Evolutionary conservation across 805 yeast species (phyloP), one percentile per base, ranked within the genome.

Genomic region (Saccharomycopsis schoenii): DNA sequence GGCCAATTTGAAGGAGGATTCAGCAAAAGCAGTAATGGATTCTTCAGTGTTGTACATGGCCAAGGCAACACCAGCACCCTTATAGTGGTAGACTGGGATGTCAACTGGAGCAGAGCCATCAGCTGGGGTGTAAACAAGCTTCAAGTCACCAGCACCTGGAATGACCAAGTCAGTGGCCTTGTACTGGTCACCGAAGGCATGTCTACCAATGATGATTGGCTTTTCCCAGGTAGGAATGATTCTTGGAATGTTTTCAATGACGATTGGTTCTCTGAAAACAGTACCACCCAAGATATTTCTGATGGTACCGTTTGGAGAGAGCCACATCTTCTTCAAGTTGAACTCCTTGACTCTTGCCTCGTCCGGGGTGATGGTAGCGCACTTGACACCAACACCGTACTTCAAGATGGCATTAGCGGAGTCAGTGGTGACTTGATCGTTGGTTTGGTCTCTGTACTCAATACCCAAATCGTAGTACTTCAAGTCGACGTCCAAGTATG

Each of bases 311-410:
- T 88, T 88, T 66, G 94, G 94, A 21, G 93, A 87, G 58, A 83
- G 78, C 92, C 93, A 88, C 94, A 88, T 88, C 70, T 88, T 82
- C 69, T 84, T 84, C 71, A 88, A 77, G 56, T 76, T 74, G 67
- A 86, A 88, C 73, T 88, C 94, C 69, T 83, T 76, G 55, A 88
- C 93, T 72, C 94, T 79, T 29, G 81, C 83, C 71, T 88, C 93
- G 72, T 88, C 93, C 1, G 93, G 94, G 1, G 93, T 88, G 67
- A 88, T 88, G 17, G 93, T 88, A 57, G 94, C 93, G 79, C 93
- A 88, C 72, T 88, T 88, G 67, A 88, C 79, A 69, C 91, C 93
- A 25, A 88, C 93, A 64, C 91, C 92, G 66, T 83, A 84, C 71
- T 87, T 70, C 69, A 80, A 79, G 66, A 85, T 87, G 37, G 92